Evolutionary conservation across 2,329 filamentous ascomycete genomes (phyloP).

Genomic region (Dothideomycetes sp.): DNA sequence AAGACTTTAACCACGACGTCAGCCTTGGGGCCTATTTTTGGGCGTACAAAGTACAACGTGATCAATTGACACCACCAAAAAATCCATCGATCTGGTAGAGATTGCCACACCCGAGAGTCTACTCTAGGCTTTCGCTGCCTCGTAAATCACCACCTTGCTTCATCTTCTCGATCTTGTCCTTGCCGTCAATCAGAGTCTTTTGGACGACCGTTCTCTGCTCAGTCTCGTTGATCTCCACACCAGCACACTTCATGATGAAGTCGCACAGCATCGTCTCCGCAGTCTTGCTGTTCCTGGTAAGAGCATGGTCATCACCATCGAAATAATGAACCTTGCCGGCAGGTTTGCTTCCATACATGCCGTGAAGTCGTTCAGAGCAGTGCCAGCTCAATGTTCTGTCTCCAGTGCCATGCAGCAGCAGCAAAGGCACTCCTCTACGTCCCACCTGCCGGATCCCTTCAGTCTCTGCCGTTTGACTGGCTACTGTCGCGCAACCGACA

Average conservation of each 20-base stretch:
- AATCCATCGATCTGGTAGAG: background rate
- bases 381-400: constrained; percentile 28
- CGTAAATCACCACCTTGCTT: constrained; percentile 31
- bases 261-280: constrained; percentile 33
- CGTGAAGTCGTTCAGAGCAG: constrained; percentile 31
- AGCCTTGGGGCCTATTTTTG: too few species aligned
- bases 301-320: constrained; percentile 34
- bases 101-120: too few species aligned
- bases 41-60: too few species aligned
- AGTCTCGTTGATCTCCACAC: constrained; percentile 18
- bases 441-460: constrained; percentile 23
- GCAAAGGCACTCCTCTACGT: constrained; percentile 20
- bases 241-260: constrained; percentile 30
- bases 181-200: constrained; percentile 18
- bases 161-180: constrained; percentile 20
- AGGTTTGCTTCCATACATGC: constrained; percentile 26
- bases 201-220: constrained; percentile 18
- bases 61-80: too few species aligned
- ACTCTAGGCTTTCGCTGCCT: constrained; percentile 24
- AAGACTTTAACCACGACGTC: too few species aligned
- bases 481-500: constrained; percentile 32
- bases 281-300: constrained; percentile 29
- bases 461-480: constrained; percentile 32
- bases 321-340: constrained; percentile 31
- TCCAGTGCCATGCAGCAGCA: constrained; percentile 33